Base-by-base conservation (phyloP, 2,329 filamentous ascomycete species). In the Cytospora piceicola region DNA sequence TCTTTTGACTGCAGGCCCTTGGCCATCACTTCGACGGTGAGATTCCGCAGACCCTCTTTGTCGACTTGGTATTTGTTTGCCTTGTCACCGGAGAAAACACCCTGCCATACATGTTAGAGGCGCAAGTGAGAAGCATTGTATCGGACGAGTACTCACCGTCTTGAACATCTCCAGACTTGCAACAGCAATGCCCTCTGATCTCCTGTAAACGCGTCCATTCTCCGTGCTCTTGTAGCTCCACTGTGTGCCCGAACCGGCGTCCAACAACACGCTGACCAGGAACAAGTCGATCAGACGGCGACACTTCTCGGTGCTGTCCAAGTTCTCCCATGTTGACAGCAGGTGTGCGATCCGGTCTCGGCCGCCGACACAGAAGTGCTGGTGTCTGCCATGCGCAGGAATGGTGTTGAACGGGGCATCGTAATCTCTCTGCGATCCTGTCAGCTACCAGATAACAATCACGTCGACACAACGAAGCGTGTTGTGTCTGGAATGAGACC, bases 221-320 rank as follows among this genome's bases (percentile, higher is more conserved):
- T 96, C 93, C 69, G 89, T 89, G 75, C 93, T 96, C 81, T 92
- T 95, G 80, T 97, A 99, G 71, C 88, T 90, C 95, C 95, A 99
- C 70, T 88, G 85, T 3, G 88, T 94, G 51, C 95, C 95, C 2
- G 95, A 93, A 51, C 95, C 95, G 5, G 95, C 92, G 74, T 96
- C 92, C 11, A 96, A 83, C 58, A 96, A 81, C 9, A 95, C 92
- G 58, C 92, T 94, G 69, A 95, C 75, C 52, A 93, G 80, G 78
- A 93, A 94, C 42, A 94, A 83, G 71, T 94, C 91, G 67, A 94
- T 84, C 68, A 94, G 78, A 68, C 92, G 85, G 69, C 91, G 88
- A 66, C 90, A 92, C 68, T 88, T 86, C 78, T 94, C 91, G 64
- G 87, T 86, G 69, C 82, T 85, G 75, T 95, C 91, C 51, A 93